Base-by-base conservation (phyloP, 176 grass and related monocot species). In the Triticum turgidum region DNA sequence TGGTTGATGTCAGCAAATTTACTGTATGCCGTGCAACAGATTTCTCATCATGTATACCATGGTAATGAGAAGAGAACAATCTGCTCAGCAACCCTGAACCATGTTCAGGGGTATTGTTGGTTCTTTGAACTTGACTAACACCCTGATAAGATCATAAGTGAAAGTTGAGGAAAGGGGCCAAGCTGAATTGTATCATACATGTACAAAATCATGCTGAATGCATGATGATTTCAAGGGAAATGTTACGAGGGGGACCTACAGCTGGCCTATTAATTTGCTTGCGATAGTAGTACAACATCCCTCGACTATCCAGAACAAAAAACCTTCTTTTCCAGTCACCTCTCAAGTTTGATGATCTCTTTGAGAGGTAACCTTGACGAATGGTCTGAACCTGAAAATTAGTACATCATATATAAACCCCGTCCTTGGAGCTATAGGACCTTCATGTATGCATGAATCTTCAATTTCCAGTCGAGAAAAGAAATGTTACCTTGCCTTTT, bases 261-360 rank as follows among this genome's bases (percentile, higher is more conserved):
- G 90, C 89, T 89, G 94, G 87, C 85, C 91, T 92, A 80, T 65
- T 94, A 86, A 89, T 92, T 82, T 99, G 92, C 74, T 94, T 99
- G 84, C 92, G 92, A 82, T 99, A 99, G 84, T 99, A 99, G 88
- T 94, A 99, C 87, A 99, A 82, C 91, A 94, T 99, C 86, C 97
- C 97, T 91, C 89, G 92, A 77, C 94, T 99, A 91, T 99, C 97
- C 65, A 99, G 94, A 82, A 99, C 94, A 86, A 99, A 99, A 73
- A 96, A 99, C n/a, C 97, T 92, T 92, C 97, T 91, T 88, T 96
- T 99, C 97, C 97, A 96, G 84, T 99, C 97, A 9, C 83, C 97
- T 96, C 97, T 96, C 80, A 99, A 44, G 68, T 94, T 99, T 77
- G 97, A 94, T 20, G 97, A 99, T 74, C 97, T 89, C 83, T 99